These are phyloP conservation scores for Lactarius vividus DNA, from an alignment of 768 basidiomycete genomes.

Conservation along the genomic window DNA sequence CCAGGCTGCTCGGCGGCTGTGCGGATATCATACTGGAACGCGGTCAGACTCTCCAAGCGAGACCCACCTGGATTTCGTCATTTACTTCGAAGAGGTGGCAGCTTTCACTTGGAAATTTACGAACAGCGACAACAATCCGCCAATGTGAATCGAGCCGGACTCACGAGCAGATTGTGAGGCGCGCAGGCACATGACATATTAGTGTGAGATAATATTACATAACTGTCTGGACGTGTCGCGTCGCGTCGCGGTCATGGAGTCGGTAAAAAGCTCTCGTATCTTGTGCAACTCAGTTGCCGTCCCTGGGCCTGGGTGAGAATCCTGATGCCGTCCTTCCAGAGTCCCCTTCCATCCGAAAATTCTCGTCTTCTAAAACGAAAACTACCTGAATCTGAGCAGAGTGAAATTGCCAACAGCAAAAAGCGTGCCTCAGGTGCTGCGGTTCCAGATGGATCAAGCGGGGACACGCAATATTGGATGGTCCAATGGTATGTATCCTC, in stretches of 20 bases:
- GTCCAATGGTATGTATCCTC: constrained; percentile 60
- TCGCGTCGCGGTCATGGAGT: constrained; percentile 13
- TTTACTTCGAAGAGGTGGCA: not conserved
- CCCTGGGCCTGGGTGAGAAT: not conserved
- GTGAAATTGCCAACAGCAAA: constrained; percentile 25
- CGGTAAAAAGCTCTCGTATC: not conserved
- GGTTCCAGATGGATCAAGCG: constrained; percentile 16
- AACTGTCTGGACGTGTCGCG: constrained; percentile 19
- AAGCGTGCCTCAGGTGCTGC: constrained; percentile 27
- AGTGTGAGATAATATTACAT: constrained; percentile 1
- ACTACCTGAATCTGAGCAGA: constrained; percentile 25
- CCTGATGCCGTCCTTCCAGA: constrained; percentile 24
- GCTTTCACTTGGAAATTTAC: not conserved
- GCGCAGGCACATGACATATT: not conserved
- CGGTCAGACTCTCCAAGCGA: not conserved
- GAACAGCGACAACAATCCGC: not conserved
- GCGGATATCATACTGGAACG: not conserved
- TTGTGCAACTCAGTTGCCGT: not conserved
- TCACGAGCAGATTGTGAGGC: not conserved
- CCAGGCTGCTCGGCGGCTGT: not conserved
- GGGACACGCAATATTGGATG: constrained; percentile 60
- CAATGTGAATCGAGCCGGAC: not conserved
- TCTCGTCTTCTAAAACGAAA: constrained; percentile 29
- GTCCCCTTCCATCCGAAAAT: constrained; percentile 10
- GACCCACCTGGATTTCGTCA: not conserved